Percentiles rank a stretch among this genome's conserved stretches.
phyloP scores from a whole-genome alignment of 1,284 basidiomycete genomes.

The Moesziomyces parantarcticus region DNA sequence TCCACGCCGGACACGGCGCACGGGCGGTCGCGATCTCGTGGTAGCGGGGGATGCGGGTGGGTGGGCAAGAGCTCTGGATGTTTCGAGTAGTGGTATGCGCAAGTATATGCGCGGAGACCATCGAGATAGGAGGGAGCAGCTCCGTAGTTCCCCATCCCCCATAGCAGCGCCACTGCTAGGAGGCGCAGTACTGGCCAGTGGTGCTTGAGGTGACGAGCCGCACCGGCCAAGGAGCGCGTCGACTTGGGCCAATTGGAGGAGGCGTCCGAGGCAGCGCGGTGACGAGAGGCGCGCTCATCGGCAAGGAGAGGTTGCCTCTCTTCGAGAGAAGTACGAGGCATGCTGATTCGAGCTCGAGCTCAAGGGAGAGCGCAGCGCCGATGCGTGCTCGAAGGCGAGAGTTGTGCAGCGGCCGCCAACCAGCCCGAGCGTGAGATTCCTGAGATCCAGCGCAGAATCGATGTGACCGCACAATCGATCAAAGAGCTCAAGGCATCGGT shows the following conservation, averaged over 20 bases:
- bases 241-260: conserved; percentile 2
- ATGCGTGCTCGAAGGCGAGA: neutral
- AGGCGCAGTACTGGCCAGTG: conserved; percentile 40
- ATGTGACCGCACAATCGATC: too few relatives aligned
- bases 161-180: conserved; percentile 27
- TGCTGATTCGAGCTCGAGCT: conserved; percentile 1
- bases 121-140: conserved; percentile 40
- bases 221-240: neutral
- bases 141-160: conserved; percentile 35
- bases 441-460: too few relatives aligned
- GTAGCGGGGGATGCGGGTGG: conserved; percentile 22
- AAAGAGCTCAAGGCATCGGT: too few relatives aligned
- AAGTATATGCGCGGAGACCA: conserved; percentile 35
- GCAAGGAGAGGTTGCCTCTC: conserved; percentile 28
- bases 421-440: too few relatives aligned
- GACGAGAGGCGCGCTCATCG: neutral
- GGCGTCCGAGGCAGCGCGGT: conserved; percentile 11
- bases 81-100: conserved; percentile 33
- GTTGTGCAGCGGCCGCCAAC: neutral
- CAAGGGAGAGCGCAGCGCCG: too few relatives aligned
- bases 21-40: conserved; percentile 36
- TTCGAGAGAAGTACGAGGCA: neutral
- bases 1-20: conserved; percentile 47
- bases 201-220: conserved; percentile 1
- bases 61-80: conserved; percentile 31